phyloP scores from a whole-genome alignment of 495 filamentous ascomycete species.

The Penicillium simplicissimum region DNA sequence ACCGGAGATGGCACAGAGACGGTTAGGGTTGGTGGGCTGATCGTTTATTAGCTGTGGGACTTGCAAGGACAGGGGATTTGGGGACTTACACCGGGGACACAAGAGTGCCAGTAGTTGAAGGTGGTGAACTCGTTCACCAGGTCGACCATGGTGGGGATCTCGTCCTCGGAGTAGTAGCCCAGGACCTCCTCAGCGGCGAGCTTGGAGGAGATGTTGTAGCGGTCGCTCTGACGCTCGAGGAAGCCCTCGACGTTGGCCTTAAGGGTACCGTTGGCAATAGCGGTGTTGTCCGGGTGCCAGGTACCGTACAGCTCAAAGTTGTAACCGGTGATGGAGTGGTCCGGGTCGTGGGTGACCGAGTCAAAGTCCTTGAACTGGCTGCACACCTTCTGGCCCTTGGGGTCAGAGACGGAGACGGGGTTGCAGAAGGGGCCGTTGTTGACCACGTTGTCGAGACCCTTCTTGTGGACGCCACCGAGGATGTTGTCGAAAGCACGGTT shows the following conservation, averaged over 20 bases:
- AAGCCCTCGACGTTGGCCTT: slow-evolving; percentile 46
- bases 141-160: slow-evolving; percentile 48
- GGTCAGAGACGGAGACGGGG: slow-evolving; percentile 38
- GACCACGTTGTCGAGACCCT: slow-evolving; percentile 44
- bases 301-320: slow-evolving; percentile 54
- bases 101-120: slow-evolving; percentile 56
- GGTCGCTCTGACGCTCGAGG: slow-evolving; percentile 46
- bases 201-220: slow-evolving; percentile 36
- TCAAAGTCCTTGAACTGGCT: slow-evolving; percentile 46
- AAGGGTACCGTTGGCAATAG: slow-evolving; percentile 37
- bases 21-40: slow-evolving; percentile 54
- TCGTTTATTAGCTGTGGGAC: background rate
- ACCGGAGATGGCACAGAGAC: slow-evolving; percentile 46
- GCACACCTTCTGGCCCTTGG: slow-evolving; percentile 37
- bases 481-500: slow-evolving; percentile 52
- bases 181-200: slow-evolving; percentile 46
- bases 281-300: slow-evolving; percentile 43
- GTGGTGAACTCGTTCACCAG: slow-evolving; percentile 53
- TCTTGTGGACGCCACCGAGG: slow-evolving; percentile 39
- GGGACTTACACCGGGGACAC: slow-evolving; percentile 50
- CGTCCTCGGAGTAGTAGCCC: slow-evolving; percentile 52
- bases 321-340: slow-evolving; percentile 51
- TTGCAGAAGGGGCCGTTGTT: slow-evolving; percentile 50
- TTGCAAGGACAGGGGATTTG: slow-evolving; percentile 48
- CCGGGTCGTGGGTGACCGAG: slow-evolving; percentile 50